Evolutionary conservation across 2,329 filamentous ascomycete species (phyloP), one percentile per base, ranked within the genome.

Genomic region (Neoscytalidium dimidiatum): DNA sequence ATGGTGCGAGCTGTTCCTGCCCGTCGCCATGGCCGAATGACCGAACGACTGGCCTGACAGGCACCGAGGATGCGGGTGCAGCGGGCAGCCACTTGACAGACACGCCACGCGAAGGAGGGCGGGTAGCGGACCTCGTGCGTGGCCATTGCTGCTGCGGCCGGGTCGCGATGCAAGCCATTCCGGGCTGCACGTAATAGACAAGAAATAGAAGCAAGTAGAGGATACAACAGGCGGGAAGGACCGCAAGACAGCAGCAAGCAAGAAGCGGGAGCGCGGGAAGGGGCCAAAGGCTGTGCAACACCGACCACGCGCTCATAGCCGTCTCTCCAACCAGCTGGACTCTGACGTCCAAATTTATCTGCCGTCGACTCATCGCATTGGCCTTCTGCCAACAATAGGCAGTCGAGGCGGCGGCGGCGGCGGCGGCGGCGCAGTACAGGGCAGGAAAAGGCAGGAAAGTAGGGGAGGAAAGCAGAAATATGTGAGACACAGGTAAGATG

Each of bases 281-380:
- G n/a, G 46, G 56, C 14, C 7, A n/a, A 23, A 60, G 56, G 56
- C 41, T 33, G 56, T 60, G 56, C 56, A 19, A 60, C 56, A 46
- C 26, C 19, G 56, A 5, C 41, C 56, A 60, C 41, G 56, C 56
- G 56, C 41, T 60, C 56, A 28, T n/a, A n/a, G n/a, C 53, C 35
- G 14, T 29, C 17, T 33, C 28, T 13, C 23, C 14, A 29, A 38
- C 14, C 23, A n/a, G 8, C 11, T n/a, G 21, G n/a, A 5, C n/a
- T 57, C 52, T 57, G 52, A 21, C 38, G 9, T 33, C 41, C 28
- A 48, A 46, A 46, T 33, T 33, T 48, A 44, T 46, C 56, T 21
- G 49, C 23, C 56, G n/a, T 9, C 38, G 33, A 35, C 21, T 14
- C 26, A 33, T 7, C 14, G 7, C n/a, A 13, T 4, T 21, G 51